Base-by-base conservation (phyloP, 164 flowering plant species). In the Echeveria elegans region DNA sequence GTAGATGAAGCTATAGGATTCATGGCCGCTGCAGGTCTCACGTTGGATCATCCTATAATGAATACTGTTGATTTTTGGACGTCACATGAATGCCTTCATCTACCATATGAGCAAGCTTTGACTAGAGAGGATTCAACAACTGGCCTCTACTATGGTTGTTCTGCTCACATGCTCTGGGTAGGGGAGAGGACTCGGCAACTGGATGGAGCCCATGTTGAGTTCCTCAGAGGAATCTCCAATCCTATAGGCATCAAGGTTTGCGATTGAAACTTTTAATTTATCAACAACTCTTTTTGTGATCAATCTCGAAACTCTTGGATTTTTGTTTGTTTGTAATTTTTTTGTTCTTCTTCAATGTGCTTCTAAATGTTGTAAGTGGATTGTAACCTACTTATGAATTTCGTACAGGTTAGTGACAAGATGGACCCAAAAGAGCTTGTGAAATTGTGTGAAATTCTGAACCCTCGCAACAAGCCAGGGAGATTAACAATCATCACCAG, bases 391-490 rank as follows among this genome's bases (percentile, higher is more conserved):
- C 37, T 50, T 18, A 50, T 2, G 11, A 12, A 43, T 43, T 11
- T 28, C 34, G 9, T n/a, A 21, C 26, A 23, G 63, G 34, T 61
- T 18, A 61, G 64, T n/a, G 38, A 61, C 64, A 61, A 61, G 64
- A 61, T 61, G 64, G 64, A 61, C 34, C 64, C 64, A 10, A 61
- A 31, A 6, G 64, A 61, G 38, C 64, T 61, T 30, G 64, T 61
- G 7, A 61, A 61, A 23, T 34, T 61, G 64, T 30, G 34, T 28
- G 64, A 61, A 61, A 61, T 61, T n/a, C 23, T 61, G 64, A 61
- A 61, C 34, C 64, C 64, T 30, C 34, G n/a, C 64, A 61, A 61
- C 64, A 61, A 61, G 64, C 64, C 64, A 2, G 64, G 64, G 30
- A 61, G 64, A 31, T 30, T 61, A 18, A 61, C 64, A 26, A 28